Percentiles rank a stretch among this genome's conserved stretches.
phyloP scores from a whole-genome alignment of 2,329 filamentous ascomycete genomes.

The Malbranchea zuffiana region DNA sequence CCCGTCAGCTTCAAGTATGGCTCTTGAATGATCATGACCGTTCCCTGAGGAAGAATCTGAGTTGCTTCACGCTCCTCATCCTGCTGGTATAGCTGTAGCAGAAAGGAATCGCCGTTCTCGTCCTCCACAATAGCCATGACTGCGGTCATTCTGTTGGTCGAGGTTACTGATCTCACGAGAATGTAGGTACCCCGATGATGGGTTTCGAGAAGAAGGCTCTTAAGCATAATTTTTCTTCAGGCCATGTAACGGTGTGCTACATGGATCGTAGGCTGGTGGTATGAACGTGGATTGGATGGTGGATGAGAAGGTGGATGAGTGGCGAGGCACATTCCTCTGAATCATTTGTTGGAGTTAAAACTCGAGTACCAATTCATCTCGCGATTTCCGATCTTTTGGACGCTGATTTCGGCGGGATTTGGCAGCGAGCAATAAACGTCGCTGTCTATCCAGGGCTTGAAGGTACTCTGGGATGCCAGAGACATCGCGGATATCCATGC shows the following conservation, averaged over 20 bases:
- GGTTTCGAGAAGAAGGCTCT: slow-evolving; percentile 28
- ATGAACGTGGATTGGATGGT: slow-evolving; percentile 14
- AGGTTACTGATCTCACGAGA: slow-evolving; percentile 24
- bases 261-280: slow-evolving; percentile 17
- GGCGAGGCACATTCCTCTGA: too few species aligned
- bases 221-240: slow-evolving; percentile 23
- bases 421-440: too few species aligned
- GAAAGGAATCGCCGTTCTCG: slow-evolving; percentile 25
- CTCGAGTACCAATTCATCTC: too few species aligned
- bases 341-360: too few species aligned
- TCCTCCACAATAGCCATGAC: slow-evolving; percentile 34
- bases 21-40: slow-evolving; percentile 42
- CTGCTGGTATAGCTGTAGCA: slow-evolving; percentile 36
- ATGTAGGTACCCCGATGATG: slow-evolving; percentile 32
- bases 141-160: slow-evolving; percentile 22
- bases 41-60: slow-evolving; percentile 26
- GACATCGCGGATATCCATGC: too few species aligned
- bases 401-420: too few species aligned
- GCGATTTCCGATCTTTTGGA: too few species aligned
- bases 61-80: slow-evolving; percentile 25
- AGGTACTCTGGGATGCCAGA: too few species aligned
- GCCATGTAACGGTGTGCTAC: slow-evolving; percentile 7
- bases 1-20: slow-evolving; percentile 40
- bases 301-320: too few species aligned
- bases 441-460: too few species aligned